Evolutionary conservation across 805 yeast species (phyloP).

Genomic region (Metschnikowia henanensis): DNA sequence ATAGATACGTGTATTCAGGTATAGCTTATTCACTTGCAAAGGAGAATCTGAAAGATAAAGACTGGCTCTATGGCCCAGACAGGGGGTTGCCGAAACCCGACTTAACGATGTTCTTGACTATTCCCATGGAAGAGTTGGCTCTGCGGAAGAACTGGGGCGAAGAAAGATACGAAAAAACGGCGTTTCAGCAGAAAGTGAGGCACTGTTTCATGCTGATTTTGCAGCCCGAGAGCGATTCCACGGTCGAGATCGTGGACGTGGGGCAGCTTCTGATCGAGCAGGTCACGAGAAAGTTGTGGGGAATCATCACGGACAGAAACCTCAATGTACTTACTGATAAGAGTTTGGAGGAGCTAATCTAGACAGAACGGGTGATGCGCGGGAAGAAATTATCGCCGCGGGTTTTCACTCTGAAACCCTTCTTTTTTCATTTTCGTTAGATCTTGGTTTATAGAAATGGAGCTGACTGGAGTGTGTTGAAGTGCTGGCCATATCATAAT

Average conservation of each 20-base stretch:
- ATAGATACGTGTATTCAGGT: constrained; percentile 91
- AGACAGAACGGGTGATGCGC: neutral
- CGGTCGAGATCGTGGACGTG: constrained; percentile 53
- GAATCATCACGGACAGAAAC: constrained; percentile 5
- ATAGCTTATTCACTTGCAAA: constrained; percentile 91
- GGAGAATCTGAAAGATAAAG: constrained; percentile 40
- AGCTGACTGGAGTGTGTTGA: too few species aligned
- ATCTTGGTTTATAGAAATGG: too few species aligned
- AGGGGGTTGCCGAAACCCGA: constrained; percentile 87
- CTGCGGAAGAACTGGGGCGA: constrained; percentile 83
- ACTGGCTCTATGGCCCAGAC: constrained; percentile 86
- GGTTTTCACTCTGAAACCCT: too few species aligned
- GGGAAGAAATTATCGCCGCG: neutral
- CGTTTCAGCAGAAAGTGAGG: constrained; percentile 75
- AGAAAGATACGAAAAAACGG: constrained; percentile 82
- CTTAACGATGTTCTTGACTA: constrained; percentile 70
- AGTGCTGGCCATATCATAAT: too few species aligned
- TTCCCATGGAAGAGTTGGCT: constrained; percentile 44
- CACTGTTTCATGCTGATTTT: constrained; percentile 53
- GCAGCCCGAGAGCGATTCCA: constrained; percentile 24
- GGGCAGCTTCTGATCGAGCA: constrained; percentile 55
- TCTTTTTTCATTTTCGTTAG: too few species aligned
- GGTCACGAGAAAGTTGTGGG: constrained; percentile 52
- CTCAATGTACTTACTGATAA: neutral
- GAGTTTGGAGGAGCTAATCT: neutral